Conservation (phyloP, 1,139 yeast genomes). For the Diutina mesorugosa region DNA sequence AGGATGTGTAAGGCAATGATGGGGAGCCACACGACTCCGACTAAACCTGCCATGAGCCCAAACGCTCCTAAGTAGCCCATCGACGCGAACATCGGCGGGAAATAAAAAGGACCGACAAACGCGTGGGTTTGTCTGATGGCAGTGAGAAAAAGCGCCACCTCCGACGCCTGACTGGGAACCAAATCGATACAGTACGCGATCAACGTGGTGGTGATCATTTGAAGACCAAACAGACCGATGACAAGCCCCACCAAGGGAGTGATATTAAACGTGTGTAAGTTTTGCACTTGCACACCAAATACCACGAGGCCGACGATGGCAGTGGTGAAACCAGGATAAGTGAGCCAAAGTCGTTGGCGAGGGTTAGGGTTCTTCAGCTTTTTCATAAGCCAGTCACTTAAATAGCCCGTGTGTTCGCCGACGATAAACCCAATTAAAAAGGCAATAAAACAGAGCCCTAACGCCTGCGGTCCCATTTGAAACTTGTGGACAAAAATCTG, state of each 20-base stretch:
- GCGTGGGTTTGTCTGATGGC: slow-evolving; percentile 1
- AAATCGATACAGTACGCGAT: not conserved
- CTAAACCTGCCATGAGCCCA: not conserved
- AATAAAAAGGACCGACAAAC: not conserved
- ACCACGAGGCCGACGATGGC: not conserved
- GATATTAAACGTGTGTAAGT: not conserved
- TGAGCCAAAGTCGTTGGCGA: not conserved
- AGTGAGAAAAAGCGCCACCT: not conserved
- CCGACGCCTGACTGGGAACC: not conserved
- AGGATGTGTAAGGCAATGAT: not conserved
- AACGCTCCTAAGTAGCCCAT: not conserved
- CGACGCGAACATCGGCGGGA: not conserved
- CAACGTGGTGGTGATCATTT: not conserved
- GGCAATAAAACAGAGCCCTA: not conserved
- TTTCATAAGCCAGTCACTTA: not conserved
- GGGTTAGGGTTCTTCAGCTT: not conserved
- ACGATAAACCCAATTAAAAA: not conserved
- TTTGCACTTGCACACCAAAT: not conserved
- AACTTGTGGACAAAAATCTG: not conserved
- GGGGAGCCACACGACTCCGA: not conserved
- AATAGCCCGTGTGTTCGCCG: not conserved
- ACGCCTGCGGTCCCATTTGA: not conserved
- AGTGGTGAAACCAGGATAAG: not conserved
- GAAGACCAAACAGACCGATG: slow-evolving; percentile 1
- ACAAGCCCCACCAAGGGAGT: not conserved